Conservation (phyloP, 345 rosid genomes). For the Salix koriyanagi region DNA sequence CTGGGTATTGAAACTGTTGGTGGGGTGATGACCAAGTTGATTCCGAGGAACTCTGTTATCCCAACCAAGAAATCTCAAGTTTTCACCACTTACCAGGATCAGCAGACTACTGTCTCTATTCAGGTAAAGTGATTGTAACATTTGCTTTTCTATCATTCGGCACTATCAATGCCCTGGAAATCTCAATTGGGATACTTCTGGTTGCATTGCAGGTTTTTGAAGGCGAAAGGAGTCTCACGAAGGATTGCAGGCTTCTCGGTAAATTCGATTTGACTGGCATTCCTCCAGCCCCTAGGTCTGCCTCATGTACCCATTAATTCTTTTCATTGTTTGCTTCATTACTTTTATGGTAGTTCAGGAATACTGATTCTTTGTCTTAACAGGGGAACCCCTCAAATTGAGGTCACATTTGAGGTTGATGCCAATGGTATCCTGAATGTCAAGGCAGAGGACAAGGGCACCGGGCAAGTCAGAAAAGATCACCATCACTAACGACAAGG, state of each 20-base stretch:
- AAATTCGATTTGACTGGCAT: conserved; percentile 77
- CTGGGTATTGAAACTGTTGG: conserved; percentile 97
- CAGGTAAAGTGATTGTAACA: conserved; percentile 39
- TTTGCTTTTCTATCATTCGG: not conserved
- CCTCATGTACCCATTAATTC: not conserved
- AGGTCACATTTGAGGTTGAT: conserved; percentile 92
- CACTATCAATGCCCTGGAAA: not conserved
- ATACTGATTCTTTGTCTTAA: conserved; percentile 3
- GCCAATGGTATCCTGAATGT: conserved; percentile 93
- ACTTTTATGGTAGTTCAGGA: not conserved
- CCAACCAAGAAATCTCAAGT: conserved; percentile 99
- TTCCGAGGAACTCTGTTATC: conserved; percentile 95
- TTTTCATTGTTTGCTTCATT: not conserved
- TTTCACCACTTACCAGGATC: conserved; percentile 96
- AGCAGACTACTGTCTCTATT: conserved; percentile 94
- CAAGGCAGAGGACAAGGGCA: conserved; percentile 88
- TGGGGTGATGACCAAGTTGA: conserved; percentile 98
- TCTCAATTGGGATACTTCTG: conserved; percentile 2
- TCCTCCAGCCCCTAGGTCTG: conserved; percentile 89
- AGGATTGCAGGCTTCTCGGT: conserved; percentile 83
- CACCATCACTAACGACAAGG: conserved; percentile 93
- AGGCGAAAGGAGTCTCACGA: conserved; percentile 97
- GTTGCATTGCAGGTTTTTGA: conserved; percentile 63
- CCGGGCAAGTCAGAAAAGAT: conserved; percentile 87
- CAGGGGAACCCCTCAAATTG: conserved; percentile 98